Evolutionary conservation across 2,329 filamentous ascomycete species (phyloP), one percentile per base, ranked within the genome.

Genomic region (Pyricularia sp.): DNA sequence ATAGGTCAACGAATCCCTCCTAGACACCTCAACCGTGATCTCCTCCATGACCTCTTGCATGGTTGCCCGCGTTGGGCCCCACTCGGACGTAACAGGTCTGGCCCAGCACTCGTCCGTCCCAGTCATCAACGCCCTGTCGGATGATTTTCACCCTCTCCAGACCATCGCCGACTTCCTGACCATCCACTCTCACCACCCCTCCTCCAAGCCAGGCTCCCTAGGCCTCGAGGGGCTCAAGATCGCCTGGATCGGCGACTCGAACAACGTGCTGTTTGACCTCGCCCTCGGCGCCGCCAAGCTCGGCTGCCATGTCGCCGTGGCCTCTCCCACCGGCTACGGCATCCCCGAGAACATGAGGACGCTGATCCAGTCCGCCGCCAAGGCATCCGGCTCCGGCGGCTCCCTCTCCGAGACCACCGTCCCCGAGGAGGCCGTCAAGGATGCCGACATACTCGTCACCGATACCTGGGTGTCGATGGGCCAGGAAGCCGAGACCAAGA

Each of bases 401-500:
- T 86, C 82, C 70, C 81, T 97, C 40, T 78, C 78, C 5, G 89
- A 96, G 76, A 96, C 91, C 0, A 88, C 82, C 26, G 79, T 89
- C 0, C 94, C 93, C 0, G 90, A 94, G 73, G 90, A 96, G 72
- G 94, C 84, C 5, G 86, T 97, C 73, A 90, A 90, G 78, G 80
- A 88, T 68, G 93, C 94, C 3, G 89, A 99, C 74, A 84, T 97
- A 64, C 80, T 99, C 66, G 92, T 97, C 26, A 99, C 94, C 0
- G 94, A 99, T 73, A 99, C 94, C 0, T 99, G 94, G 94, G 85
- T 99, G 35, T 96, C 91, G 1, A 99, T 99, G 94, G 94, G 94
- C 61, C 93, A 97, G 77, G 94, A 99, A 76, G 85, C 85, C 65
- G 94, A 99, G 76, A 82, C 86, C 53, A 81, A 87, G 69, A 88